Evolutionary conservation across 2,329 filamentous ascomycete genomes (phyloP).

Genomic region (Claviceps sp.): DNA sequence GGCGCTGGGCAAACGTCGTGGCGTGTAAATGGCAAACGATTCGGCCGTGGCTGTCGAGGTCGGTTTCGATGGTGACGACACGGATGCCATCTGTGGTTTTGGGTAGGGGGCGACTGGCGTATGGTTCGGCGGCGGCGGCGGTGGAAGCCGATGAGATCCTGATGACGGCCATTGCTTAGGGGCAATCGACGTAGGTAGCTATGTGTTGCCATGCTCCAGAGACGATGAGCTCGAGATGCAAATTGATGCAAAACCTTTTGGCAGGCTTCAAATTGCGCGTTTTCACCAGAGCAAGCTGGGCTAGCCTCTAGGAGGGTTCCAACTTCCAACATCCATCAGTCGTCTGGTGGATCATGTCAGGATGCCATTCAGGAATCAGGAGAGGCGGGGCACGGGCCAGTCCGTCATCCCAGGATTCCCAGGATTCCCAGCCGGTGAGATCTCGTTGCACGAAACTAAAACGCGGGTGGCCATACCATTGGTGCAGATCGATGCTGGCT

Average conservation of each 20-base stretch:
- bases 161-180: background rate
- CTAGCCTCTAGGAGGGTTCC: too few relatives aligned
- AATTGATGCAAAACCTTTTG: background rate
- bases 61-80: slow-evolving; percentile 4
- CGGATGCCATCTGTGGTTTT: slow-evolving; percentile 6
- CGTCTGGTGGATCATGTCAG: too few relatives aligned
- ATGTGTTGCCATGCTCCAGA: background rate
- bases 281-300: background rate
- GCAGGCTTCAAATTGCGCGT: background rate
- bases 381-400: too few relatives aligned
- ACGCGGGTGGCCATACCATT: too few relatives aligned
- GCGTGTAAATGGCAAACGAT: slow-evolving; percentile 2
- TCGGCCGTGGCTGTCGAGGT: slow-evolving; percentile 1
- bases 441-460: too few relatives aligned
- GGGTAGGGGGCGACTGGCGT: slow-evolving; percentile 2
- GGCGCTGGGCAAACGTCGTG: slow-evolving; percentile 5
- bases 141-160: background rate
- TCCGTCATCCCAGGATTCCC: too few relatives aligned
- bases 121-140: background rate
- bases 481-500: too few relatives aligned
- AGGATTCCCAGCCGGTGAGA: too few relatives aligned
- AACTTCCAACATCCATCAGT: too few relatives aligned
- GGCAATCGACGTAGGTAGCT: too few relatives aligned
- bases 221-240: background rate
- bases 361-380: too few relatives aligned